Base-by-base conservation (phyloP, 768 basidiomycete genomes). In the Rickenella mellea region DNA sequence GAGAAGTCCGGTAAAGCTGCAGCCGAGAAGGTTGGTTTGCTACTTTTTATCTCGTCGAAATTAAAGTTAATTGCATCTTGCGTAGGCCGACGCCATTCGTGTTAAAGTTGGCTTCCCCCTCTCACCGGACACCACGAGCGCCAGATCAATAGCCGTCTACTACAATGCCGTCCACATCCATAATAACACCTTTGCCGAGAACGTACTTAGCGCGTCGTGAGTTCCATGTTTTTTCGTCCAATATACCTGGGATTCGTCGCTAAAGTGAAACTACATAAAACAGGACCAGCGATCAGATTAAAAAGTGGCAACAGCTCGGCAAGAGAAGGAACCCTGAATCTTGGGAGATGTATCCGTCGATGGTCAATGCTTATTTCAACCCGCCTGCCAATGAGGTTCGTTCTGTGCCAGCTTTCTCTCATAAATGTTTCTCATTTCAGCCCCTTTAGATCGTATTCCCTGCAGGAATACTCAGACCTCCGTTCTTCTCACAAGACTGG, bases 61-160 rank as follows among this genome's bases (percentile, higher is more conserved):
- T 36, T 26, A 42, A 45, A 39, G 45, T 43, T 48, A 27, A 48
- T 51, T 9, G 14, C 15, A 39, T 20, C 22, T 24, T 15, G 5
- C 15, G 2, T 52, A 85, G 83, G 89, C 88, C 11, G 73, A 83
- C 55, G 77, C 78, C 0, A 82, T 93, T 47, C 77, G 80, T 22
- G 74, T 90, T 59, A 94, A 97, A 69, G 86, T 99, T 47, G 96
- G 96, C 44, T 98, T 81, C 63, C 94, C 96, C 1, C 54, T 82
- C 9, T 88, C 78, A 2, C 96, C 96, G 1, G 73, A 98, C 58
- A 92, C 87, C 1, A 68, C 67, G 14, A 68, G 78, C 53, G 70
- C 91, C 28, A 61, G 62, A 20, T 80, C 86, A 7, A 73, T 98
- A 32, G 67, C 71, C 22, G 63, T 55, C 29, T 98, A 91, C 62